Base-by-base conservation (phyloP, 805 yeast species). In the Yamadazyma tumulicola region DNA sequence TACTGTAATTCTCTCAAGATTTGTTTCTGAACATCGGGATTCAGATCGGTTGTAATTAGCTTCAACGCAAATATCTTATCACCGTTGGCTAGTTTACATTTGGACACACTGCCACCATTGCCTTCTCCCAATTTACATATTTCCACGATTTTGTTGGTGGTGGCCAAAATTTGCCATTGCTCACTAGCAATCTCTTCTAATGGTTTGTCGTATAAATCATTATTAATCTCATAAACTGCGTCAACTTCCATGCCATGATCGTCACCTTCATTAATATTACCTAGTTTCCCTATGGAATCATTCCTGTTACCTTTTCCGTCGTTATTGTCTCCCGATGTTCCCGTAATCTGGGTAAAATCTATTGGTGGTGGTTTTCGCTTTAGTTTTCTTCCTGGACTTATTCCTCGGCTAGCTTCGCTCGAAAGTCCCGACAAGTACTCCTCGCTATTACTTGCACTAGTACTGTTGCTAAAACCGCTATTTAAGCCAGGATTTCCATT, bases 1-100 rank as follows among this genome's bases (percentile, higher is more conserved):
- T 85, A 89, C 54, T 87, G 94, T 38, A 93, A 65, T 55, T 91
- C 98, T 34, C 98, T 72, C 38, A 91, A 71, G 20, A 93, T 86
- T 58, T 93, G 97, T 47, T 83, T 83, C 54, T 88, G 95, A 24
- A 85, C 72, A 37, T 85, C 94, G 1, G 95, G 93, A 47, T 85
- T 81, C 14, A 87, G 86, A 55, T 81, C 83, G 8, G 85, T 74
- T 14, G 79, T 75, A 32, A 83, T 82, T 26, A 81, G 71, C 57
- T 76, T 91, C 41, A 93, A 62, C 1, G 98, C 98, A 70, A 91
- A 91, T 4, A 88, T 68, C 20, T 75, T 75, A 37, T 64, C 66
- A 8, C 47, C 37, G 20, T 42, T 38, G 12, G 7, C 11, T 34
- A 91, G 64, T 38, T 65, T 64, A 57, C 97, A 91, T 54, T 86